Evolutionary conservation across 768 basidiomycete species (phyloP), one percentile per base, ranked within the genome.

Genomic region (Saitozyma podzolica): DNA sequence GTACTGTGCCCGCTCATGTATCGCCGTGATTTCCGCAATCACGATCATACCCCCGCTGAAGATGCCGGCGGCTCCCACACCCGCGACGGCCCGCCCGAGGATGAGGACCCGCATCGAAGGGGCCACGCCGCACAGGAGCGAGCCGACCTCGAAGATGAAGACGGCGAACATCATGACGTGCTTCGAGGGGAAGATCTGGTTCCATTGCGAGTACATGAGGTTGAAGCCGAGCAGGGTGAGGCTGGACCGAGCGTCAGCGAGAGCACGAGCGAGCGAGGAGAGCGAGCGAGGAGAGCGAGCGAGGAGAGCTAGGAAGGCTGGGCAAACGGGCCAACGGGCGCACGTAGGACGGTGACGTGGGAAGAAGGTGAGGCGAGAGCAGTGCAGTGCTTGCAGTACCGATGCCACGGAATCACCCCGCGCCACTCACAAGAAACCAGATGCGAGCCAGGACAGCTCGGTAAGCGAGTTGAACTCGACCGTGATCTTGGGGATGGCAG

Each of bases 81-180:
- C 84, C 3, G 81, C 77, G 43, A 85, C 66, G 0, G 84, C 83
- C 16, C 84, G 74, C 10, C 84, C 84, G 53, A 83, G 73, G 47
- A 79, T 75, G 54, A 79, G 56, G 41, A 74, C 72, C 5, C 63
- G 51, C 71, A 80, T 77, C 40, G 56, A 65, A 0, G 75, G 73
- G 0, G 79, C 73, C 0, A 80, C 76, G 40, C 81, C 84, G 67
- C 83, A 84, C 45, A 84, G 66, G 16, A 82, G 64, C 1, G 80
- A 81, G 3, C 84, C 84, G 19, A 84, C 62, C 64, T 84, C 83
- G 67, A 84, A 84, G 56, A 83, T 64, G 68, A 68, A 58, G 58
- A 78, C 65, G 20, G 77, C 75, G 52, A 74, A 69, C 40, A 74
- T 52, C 55, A 78, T 68, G 64, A 75, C 69, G 50, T 68, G 72